Base-by-base conservation (phyloP, 1,284 basidiomycete species). In the Marasmius fiardii region DNA sequence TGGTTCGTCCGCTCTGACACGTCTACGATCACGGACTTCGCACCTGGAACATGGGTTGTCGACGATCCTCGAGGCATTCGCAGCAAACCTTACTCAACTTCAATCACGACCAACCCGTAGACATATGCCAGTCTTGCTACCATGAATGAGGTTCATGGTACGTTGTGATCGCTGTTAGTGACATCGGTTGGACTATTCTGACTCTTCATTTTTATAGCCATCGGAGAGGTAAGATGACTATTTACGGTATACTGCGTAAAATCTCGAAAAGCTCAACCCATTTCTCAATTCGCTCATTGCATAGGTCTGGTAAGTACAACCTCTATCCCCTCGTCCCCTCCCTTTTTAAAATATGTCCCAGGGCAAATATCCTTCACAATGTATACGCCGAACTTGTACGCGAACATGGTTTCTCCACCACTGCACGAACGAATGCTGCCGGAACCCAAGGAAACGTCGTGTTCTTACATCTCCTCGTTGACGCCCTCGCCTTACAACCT, bases 21-120 rank as follows among this genome's bases (percentile, higher is more conserved):
- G 67, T 51, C 67, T 73, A 51, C 72, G 76, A 68, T 75, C 6
- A 59, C 61, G 1, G 75, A 80, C 63, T 79, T 67, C 52, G 67
- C 72, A 5, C 57, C 78, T 58, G 77, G 73, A 12, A 62, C 67
- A 54, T 79, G 72, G 56, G 69, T 73, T 2, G 54, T 57, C 10
- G 61, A 68, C 55, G 63, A 60, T 45, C 11, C 61, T 1, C 61
- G 56, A 14, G 76, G 77, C 31, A 70, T 76, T 53, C 68, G 76
- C 20, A 58, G 61, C 28, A 63, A 69, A 53, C 74, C 74, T 14
- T 78, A 77, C 63, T 78, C 76, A 2, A 74, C 72, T 20, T 70
- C 68, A 24, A 55, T 64, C 68, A 65, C 65, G 1, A 66, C 64
- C 33, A 75, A 78, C 58, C 72, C 74, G 11, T 63, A 74, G 37